Base-by-base conservation (phyloP, 2,329 filamentous ascomycete genomes). In the Penicillium sp. region DNA sequence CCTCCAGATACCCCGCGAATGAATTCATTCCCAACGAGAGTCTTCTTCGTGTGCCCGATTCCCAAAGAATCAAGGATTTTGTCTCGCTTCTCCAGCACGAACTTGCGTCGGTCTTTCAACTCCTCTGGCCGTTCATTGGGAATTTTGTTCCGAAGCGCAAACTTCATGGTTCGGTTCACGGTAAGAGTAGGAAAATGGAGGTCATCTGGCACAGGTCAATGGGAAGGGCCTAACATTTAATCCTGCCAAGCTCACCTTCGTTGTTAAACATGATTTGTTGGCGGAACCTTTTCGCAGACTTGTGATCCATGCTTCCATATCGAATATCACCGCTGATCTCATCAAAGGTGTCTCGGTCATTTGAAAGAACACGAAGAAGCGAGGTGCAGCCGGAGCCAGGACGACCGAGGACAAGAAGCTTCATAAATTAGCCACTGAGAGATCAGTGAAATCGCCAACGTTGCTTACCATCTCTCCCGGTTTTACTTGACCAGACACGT, bases 101-200 rank as follows among this genome's bases (percentile, higher is more conserved):
- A 74, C 1, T 63, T 59, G 11, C 63, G 58, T 20, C 63, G 63
- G 18, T 62, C 56, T 14, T 61, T 56, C 3, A 64, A 43, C 13
- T 59, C 54, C 1, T 58, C 56, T 0, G 64, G 62, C 2, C 67
- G 60, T 44, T 68, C 63, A 5, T 58, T 54, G 1, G 68, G 68
- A 2, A 69, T 44, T 24, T 70, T 70, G 46, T 69, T 84, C 30
- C 83, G 79, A 1, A 87, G 77, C 0, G 88, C 88, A 61, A 91
- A 91, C 50, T 83, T 80, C 14, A 92, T 78, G 0, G 88, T 91
- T 51, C 89, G 80, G 1, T 87, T 85, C 4, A 91, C 86, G 0
- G 85, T 90, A 18, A 92, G 73, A 4, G 87, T 85, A 0, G 88
- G 85, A 56, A 90, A 91, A 63, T 90, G 87, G 20, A 86, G 76